Evolutionary conservation across 2,329 filamentous ascomycete genomes (phyloP).

Genomic region (Fusarium anguioides): DNA sequence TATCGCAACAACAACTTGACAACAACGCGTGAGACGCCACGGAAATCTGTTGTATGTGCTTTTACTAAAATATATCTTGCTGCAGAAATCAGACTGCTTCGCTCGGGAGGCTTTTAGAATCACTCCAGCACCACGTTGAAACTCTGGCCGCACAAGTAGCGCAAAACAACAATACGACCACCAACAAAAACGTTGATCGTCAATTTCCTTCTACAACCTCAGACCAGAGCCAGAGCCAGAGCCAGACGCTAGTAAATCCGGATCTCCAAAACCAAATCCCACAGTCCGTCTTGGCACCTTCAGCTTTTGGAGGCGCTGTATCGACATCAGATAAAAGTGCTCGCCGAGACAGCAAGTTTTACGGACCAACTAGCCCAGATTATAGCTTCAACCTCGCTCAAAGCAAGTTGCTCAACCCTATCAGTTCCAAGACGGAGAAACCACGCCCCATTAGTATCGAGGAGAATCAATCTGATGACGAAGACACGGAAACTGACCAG

Average conservation of each 20-base stretch:
- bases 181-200: neutral
- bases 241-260: neutral
- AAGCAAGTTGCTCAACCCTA: neutral
- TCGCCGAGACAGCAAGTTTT: neutral
- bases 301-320: no score
- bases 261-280: neutral
- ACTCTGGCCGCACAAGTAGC: neutral
- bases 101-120: neutral
- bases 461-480: slow-evolving; percentile 1
- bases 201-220: neutral
- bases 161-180: neutral
- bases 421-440: neutral
- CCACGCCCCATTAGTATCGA: neutral
- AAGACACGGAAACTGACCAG: neutral
- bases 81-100: neutral
- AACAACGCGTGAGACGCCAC: neutral
- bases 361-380: neutral
- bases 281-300: neutral
- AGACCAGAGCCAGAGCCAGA: no score
- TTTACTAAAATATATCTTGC: neutral
- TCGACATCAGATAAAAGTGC: neutral
- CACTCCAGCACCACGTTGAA: neutral
- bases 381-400: neutral
- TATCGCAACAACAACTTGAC: neutral
- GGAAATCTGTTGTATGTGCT: no score